Evolutionary conservation across 2,329 filamentous ascomycete species (phyloP).

Genomic region (Botrytis squamosa): DNA sequence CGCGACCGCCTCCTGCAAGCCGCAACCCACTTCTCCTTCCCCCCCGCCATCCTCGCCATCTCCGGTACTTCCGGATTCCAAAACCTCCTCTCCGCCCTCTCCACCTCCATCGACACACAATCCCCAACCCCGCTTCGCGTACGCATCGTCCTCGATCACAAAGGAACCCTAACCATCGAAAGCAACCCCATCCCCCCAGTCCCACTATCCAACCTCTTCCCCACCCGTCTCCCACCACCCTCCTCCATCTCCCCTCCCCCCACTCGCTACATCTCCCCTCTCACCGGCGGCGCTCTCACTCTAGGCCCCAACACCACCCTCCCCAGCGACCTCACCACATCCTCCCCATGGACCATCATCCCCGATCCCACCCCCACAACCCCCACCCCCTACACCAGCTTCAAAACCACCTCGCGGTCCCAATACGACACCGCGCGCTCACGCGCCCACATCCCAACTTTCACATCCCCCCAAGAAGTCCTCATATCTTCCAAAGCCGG

Average conservation of each 20-base stretch:
- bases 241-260: slow-evolving; percentile 20
- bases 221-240: slow-evolving; percentile 52
- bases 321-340: slow-evolving; percentile 32
- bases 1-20: slow-evolving; percentile 72
- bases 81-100: slow-evolving; percentile 44
- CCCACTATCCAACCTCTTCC: slow-evolving; percentile 56
- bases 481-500: slow-evolving; percentile 60
- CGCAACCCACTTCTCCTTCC: slow-evolving; percentile 57
- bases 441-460: slow-evolving; percentile 52
- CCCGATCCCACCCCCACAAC: slow-evolving; percentile 43
- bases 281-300: slow-evolving; percentile 35
- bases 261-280: slow-evolving; percentile 28
- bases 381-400: slow-evolving; percentile 66
- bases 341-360: slow-evolving; percentile 19
- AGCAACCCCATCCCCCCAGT: slow-evolving; percentile 42
- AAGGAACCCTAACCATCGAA: slow-evolving; percentile 49
- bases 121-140: slow-evolving; percentile 48
- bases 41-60: slow-evolving; percentile 37
- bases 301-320: slow-evolving; percentile 29
- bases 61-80: slow-evolving; percentile 48
- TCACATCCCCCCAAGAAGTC: slow-evolving; percentile 58
- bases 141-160: slow-evolving; percentile 52
- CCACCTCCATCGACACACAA: slow-evolving; percentile 33
- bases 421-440: slow-evolving; percentile 70
- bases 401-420: slow-evolving; percentile 77